Percentiles rank a stretch among this genome's conserved stretches.
Conservation (phyloP, 1,139 yeast species). For the Waltiozyma solani region DNA sequence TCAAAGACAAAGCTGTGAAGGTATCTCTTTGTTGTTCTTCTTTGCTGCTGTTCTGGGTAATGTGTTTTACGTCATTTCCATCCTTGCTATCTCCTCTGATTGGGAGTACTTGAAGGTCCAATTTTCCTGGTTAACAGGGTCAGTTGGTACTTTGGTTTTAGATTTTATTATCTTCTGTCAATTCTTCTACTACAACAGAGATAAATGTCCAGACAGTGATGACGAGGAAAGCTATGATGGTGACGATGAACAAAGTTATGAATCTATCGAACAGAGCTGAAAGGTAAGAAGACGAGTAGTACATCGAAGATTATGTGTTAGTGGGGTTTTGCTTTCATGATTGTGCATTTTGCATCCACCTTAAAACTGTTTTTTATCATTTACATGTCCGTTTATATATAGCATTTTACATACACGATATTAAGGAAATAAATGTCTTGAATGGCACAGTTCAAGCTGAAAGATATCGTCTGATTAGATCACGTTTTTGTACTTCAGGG, state of each 20-base stretch:
- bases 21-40: constrained; percentile 85
- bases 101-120: constrained; percentile 65
- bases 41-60: constrained; percentile 91
- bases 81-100: constrained; percentile 65
- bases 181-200: constrained; percentile 62
- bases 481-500: too few relatives aligned
- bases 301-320: too few relatives aligned
- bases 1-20: constrained; percentile 83
- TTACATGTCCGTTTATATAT: too few relatives aligned
- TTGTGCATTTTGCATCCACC: too few relatives aligned
- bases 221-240: background rate
- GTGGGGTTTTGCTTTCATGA: too few relatives aligned
- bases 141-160: constrained; percentile 75
- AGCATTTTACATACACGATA: too few relatives aligned
- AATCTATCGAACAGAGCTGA: background rate
- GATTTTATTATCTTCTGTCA: constrained; percentile 83
- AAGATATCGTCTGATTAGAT: too few relatives aligned
- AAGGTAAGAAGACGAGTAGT: too few relatives aligned
- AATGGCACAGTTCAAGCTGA: too few relatives aligned
- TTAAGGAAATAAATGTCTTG: too few relatives aligned
- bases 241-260: constrained; percentile 1
- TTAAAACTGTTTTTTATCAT: too few relatives aligned
- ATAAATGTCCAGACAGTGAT: constrained; percentile 8
- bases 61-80: constrained; percentile 78
- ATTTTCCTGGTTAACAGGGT: constrained; percentile 89